Base-by-base conservation (phyloP, 1,284 basidiomycete genomes). In the Athelia sp. region DNA sequence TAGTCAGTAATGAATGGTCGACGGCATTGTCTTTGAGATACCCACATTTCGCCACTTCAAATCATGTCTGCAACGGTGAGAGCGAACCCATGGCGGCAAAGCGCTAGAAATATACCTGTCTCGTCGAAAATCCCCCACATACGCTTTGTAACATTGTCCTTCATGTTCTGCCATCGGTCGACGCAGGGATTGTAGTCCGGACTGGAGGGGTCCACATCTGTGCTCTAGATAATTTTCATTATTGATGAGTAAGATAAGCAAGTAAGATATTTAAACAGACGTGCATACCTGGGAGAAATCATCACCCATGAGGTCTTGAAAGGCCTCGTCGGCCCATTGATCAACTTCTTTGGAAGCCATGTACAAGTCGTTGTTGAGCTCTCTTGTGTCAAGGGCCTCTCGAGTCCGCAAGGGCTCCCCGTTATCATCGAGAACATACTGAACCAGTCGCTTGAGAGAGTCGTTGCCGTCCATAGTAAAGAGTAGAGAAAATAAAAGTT, bases 41-140 rank as follows among this genome's bases (percentile, higher is more conserved):
- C 54, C 32, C 24, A 61, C 59, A 58, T 42, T 47, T 61, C 57
- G 0, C 58, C 57, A 21, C 58, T 61, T 8, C 43, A 19, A 0
- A 59, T 48, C 60, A 62, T 62, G 43, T 62, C 57, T 0, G 47
- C 50, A 15, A 55, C 23, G 11, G 53, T 11, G 4, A 62, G 38
- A 1, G 53, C 49, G 35, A 58, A 56, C 8, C 58, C 54, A 29
- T 61, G 56, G 3, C 55, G 46, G 49, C 57, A 60, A 3, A 56
- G 32, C 6, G 32, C 31, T 1, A 56, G 21, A 24, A 61, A 58
- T 4, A 56, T 35, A 1, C 57, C 56, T 0, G 56, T 57, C 42
- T 56, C 53, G 13, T 58, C 49, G 23, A 55, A 59, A 59, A 46
- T 3, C 56, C 58, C 58, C 59, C 52, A 58, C 54, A 17, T 50